Conservation (phyloP, 805 yeast genomes). For the Lipomyces mesembrius region DNA sequence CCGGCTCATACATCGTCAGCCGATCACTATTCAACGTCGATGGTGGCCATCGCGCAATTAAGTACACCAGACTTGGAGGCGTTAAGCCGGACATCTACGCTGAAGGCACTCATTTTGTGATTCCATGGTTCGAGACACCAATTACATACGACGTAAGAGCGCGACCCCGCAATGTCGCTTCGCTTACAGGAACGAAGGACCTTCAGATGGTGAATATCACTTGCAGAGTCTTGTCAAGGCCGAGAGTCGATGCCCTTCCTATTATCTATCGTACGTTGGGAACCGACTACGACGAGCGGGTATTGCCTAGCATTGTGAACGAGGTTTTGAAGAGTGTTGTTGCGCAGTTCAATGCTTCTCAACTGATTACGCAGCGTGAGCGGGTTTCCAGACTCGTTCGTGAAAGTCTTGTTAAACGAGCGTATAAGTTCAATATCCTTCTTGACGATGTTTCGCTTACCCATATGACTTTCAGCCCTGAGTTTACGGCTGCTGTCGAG, state of each 20-base stretch:
- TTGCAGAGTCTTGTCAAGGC: slow-evolving; percentile 95
- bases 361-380: slow-evolving; percentile 98
- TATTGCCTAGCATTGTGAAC: slow-evolving; percentile 95
- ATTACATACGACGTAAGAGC: slow-evolving; percentile 94
- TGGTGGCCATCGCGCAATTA: slow-evolving; percentile 98
- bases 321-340: slow-evolving; percentile 96
- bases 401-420: slow-evolving; percentile 89
- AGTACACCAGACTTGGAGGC: slow-evolving; percentile 86
- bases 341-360: slow-evolving; percentile 98
- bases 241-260: slow-evolving; percentile 78
- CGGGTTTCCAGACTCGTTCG: slow-evolving; percentile 88
- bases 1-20: slow-evolving; percentile 58
- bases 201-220: slow-evolving; percentile 98
- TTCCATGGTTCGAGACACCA: slow-evolving; percentile 96
- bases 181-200: slow-evolving; percentile 97
- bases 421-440: slow-evolving; percentile 80
- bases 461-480: slow-evolving; percentile 96
- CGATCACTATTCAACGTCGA: slow-evolving; percentile 81
- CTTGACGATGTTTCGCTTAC: slow-evolving; percentile 97
- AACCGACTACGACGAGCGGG: slow-evolving; percentile 93
- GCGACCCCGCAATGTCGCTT: slow-evolving; percentile 93
- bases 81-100: slow-evolving; percentile 78
- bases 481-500: slow-evolving; percentile 95
- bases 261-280: slow-evolving; percentile 90
- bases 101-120: slow-evolving; percentile 93